Evolutionary conservation across 2,329 filamentous ascomycete species (phyloP).

Genomic region (Colletotrichum nymphaeae): DNA sequence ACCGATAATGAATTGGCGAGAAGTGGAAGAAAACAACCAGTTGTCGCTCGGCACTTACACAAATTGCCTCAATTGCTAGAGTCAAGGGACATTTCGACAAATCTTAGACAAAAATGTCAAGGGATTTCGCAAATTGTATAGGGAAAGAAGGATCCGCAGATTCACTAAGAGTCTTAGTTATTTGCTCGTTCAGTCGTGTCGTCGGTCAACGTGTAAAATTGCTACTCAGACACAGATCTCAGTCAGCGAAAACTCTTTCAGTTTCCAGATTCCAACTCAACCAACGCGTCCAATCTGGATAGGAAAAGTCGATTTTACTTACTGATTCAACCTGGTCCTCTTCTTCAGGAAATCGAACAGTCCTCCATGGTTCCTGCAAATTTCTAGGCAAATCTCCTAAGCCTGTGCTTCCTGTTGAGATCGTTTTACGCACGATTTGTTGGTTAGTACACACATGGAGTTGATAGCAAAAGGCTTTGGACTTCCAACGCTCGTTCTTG

Average conservation of each 20-base stretch:
- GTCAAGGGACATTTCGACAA: too few relatives aligned
- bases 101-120: not conserved
- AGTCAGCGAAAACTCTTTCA: not conserved
- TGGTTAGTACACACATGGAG: not conserved
- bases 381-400: not conserved
- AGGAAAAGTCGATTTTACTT: not conserved
- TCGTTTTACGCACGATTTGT: not conserved
- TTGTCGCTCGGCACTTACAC: too few relatives aligned
- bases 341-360: not conserved
- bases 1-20: too few relatives aligned
- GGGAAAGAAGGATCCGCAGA: not conserved
- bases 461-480: not conserved
- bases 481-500: not conserved
- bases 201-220: not conserved
- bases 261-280: not conserved
- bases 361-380: not conserved
- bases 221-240: not conserved
- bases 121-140: not conserved
- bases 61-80: too few relatives aligned
- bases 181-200: not conserved
- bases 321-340: not conserved
- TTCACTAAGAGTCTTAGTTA: not conserved
- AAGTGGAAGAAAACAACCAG: not conserved
- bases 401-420: not conserved
- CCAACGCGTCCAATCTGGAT: not conserved